Evolutionary conservation across 306 rosid species (phyloP).

Genomic region (Cucumis hystrix): DNA sequence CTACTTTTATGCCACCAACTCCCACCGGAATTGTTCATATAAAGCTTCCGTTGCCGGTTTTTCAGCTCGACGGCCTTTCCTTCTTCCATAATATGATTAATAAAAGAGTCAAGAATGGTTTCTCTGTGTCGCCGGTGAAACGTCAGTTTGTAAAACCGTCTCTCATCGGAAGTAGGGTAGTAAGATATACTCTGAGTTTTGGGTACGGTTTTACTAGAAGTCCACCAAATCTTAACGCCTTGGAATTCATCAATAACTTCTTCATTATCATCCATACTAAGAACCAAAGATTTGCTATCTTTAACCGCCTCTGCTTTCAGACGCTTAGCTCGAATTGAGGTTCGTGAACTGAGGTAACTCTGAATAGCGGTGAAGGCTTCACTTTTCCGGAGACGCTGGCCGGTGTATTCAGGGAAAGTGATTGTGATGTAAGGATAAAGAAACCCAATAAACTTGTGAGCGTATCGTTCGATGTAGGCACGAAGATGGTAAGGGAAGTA

Average conservation of each 20-base stretch:
- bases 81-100: constrained; percentile 36
- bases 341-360: constrained; percentile 26
- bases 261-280: constrained; percentile 38
- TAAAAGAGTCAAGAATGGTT: constrained; percentile 28
- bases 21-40: constrained; percentile 42
- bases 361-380: constrained; percentile 25
- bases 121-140: constrained; percentile 50
- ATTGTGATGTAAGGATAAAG: constrained; percentile 37
- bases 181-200: background rate
- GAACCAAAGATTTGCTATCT: constrained; percentile 20
- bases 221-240: constrained; percentile 41
- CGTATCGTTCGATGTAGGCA: background rate
- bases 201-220: background rate
- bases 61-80: constrained; percentile 35
- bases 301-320: constrained; percentile 35
- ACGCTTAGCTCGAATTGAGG: constrained; percentile 15
- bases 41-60: constrained; percentile 58
- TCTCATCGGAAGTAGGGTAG: constrained; percentile 20
- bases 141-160: constrained; percentile 45
- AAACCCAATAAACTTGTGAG: background rate
- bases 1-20: constrained; percentile 46
- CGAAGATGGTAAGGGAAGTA: constrained; percentile 19
- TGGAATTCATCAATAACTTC: constrained; percentile 27
- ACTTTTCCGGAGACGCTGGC: constrained; percentile 9
- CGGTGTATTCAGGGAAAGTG: constrained; percentile 25